These are phyloP conservation scores for Termitomyces sp. DNA, from an alignment of 768 basidiomycete species.

Conservation along the genomic window DNA sequence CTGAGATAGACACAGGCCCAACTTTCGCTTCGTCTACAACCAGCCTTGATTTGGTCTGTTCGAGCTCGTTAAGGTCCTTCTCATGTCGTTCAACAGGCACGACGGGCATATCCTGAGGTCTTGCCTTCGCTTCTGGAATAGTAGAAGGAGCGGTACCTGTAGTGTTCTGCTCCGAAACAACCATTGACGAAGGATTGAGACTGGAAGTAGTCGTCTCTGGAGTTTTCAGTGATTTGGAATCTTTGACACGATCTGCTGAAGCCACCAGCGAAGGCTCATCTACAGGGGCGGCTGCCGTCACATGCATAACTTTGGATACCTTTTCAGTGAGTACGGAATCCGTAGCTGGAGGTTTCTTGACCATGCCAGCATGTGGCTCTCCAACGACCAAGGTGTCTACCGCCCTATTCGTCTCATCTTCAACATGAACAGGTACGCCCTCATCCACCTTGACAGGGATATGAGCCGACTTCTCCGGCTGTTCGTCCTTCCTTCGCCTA, in stretches of 20 bases:
- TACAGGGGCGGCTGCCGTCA: background rate
- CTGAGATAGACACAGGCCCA: background rate
- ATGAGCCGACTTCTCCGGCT: conserved; percentile 4
- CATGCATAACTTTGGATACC: background rate
- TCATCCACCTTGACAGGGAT: background rate
- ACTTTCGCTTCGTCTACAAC: background rate
- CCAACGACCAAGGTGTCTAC: background rate
- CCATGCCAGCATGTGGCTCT: background rate
- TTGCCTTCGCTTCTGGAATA: background rate
- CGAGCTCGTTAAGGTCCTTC: background rate
- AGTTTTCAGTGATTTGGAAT: conserved; percentile 1
- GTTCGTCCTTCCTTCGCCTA: background rate
- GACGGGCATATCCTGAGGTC: background rate
- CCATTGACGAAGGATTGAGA: conserved; percentile 2
- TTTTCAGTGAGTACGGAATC: background rate
- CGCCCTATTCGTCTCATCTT: conserved; percentile 1
- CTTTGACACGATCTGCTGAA: background rate
- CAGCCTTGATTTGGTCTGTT: background rate
- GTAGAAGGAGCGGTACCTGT: background rate
- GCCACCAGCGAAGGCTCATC: background rate
- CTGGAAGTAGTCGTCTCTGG: conserved; percentile 2
- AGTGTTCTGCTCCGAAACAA: background rate
- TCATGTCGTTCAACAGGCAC: background rate
- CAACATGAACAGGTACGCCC: conserved; percentile 1
- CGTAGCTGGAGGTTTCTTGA: background rate